Conservation (phyloP, 106 monocot genomes). For the Dendrobium catenatum region DNA sequence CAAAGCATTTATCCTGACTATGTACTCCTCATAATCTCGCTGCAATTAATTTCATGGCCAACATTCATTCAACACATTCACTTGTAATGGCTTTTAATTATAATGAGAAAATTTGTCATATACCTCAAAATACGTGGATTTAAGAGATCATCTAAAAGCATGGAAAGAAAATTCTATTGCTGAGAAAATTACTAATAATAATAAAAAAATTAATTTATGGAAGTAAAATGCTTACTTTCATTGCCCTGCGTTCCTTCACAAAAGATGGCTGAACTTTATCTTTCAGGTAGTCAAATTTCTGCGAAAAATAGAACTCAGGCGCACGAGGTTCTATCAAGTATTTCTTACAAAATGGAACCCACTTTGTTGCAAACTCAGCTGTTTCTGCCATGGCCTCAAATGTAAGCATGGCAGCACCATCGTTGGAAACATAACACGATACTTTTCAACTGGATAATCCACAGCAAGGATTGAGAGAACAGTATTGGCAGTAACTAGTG, state of each 20-base stretch:
- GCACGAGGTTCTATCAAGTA: constrained; percentile 85
- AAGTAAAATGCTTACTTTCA: constrained; percentile 58
- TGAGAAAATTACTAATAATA: neutral
- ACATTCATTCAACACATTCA: too few species aligned
- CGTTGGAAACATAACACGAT: constrained; percentile 96
- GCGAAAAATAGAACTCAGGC: constrained; percentile 94
- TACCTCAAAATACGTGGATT: neutral
- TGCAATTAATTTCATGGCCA: constrained; percentile 11
- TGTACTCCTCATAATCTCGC: constrained; percentile 99
- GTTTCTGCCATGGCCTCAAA: constrained; percentile 89
- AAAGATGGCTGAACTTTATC: constrained; percentile 94
- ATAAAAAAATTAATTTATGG: neutral
- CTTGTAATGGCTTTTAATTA: neutral
- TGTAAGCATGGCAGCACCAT: constrained; percentile 90
- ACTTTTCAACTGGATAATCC: constrained; percentile 95
- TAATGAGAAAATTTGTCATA: neutral
- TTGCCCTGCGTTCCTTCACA: constrained; percentile 94
- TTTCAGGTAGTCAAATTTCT: constrained; percentile 96
- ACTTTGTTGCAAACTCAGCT: constrained; percentile 88
- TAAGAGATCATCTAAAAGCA: neutral
- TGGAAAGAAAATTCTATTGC: neutral
- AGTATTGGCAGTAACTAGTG: constrained; percentile 85
- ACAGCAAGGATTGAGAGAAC: constrained; percentile 95
- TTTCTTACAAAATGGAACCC: constrained; percentile 98
- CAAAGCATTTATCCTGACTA: constrained; percentile 92